Evolutionary conservation across 176 grass and related monocot species (phyloP).

Genomic region (Oryza longistaminata): DNA sequence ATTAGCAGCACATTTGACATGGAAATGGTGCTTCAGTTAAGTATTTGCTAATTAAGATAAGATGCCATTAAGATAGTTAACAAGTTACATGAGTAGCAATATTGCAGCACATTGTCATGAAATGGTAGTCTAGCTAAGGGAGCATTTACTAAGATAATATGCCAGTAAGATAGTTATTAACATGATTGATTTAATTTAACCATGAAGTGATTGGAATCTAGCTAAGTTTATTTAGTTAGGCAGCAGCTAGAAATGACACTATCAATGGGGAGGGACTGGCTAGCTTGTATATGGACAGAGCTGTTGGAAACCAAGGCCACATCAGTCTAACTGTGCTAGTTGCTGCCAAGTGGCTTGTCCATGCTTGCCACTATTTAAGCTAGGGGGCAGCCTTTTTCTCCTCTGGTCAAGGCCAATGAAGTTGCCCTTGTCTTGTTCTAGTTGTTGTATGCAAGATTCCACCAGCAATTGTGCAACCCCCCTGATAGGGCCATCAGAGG

Average conservation of each 20-base stretch:
- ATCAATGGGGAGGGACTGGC: neutral
- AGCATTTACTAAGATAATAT: neutral
- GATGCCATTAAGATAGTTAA: neutral
- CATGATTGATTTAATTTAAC: neutral
- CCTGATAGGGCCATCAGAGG: constrained; percentile 24
- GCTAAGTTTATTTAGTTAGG: neutral
- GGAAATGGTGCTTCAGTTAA: neutral
- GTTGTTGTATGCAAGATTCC: constrained; percentile 52
- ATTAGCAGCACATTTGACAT: neutral
- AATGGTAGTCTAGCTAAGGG: no score
- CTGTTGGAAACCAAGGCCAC: neutral
- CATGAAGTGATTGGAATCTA: neutral
- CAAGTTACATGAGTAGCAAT: neutral
- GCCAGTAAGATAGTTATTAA: neutral
- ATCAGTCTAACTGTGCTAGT: neutral
- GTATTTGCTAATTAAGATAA: neutral
- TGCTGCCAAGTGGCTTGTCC: constrained; percentile 65
- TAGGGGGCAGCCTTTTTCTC: constrained; percentile 27
- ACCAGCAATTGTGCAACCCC: constrained; percentile 7
- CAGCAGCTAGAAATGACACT: neutral
- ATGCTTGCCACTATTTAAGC: constrained; percentile 49
- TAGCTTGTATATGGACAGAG: neutral
- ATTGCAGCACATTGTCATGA: neutral
- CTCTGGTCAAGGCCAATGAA: constrained; percentile 50
- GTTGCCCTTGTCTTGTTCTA: constrained; percentile 38